phyloP scores from a whole-genome alignment of 306 rosid species.

The Quillaja saponaria region DNA sequence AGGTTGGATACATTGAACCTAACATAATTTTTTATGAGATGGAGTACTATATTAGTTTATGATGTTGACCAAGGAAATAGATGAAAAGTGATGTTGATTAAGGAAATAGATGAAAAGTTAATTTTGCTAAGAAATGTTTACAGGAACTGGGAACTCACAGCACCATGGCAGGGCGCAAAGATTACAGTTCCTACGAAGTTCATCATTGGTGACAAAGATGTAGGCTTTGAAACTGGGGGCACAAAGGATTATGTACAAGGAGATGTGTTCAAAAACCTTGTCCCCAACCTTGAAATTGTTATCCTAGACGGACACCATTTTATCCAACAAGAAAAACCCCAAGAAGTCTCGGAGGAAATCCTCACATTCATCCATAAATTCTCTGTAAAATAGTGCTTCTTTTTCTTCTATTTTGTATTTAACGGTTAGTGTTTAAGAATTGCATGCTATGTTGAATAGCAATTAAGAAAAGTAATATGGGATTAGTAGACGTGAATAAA shows the following conservation, averaged over 20 bases:
- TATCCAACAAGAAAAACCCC: constrained; percentile 32
- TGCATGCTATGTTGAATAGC: too few species aligned
- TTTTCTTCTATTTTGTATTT: too few species aligned
- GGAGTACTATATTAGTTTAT: too few species aligned
- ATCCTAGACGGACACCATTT: constrained; percentile 37
- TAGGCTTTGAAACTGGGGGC: constrained; percentile 38
- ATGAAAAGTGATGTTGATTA: too few species aligned
- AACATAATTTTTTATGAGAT: too few species aligned
- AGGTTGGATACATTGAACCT: too few species aligned
- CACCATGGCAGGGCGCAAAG: constrained; percentile 50
- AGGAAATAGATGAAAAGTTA: too few species aligned
- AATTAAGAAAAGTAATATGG: too few species aligned
- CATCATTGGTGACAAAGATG: constrained; percentile 40
- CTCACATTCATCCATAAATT: constrained; percentile 23
- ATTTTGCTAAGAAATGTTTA: background rate
- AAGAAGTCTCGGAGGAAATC: constrained; percentile 28
- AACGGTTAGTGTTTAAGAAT: too few species aligned
- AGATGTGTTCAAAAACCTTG: constrained; percentile 42
- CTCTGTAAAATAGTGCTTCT: too few species aligned
- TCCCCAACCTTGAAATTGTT: constrained; percentile 48
- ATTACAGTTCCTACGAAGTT: constrained; percentile 39
- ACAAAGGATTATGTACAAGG: constrained; percentile 38
- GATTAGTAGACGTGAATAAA: too few species aligned
- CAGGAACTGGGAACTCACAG: constrained; percentile 54
- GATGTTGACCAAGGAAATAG: too few species aligned